Base-by-base conservation (phyloP, 305 asterid genomes). In the Plantago coronopus region DNA sequence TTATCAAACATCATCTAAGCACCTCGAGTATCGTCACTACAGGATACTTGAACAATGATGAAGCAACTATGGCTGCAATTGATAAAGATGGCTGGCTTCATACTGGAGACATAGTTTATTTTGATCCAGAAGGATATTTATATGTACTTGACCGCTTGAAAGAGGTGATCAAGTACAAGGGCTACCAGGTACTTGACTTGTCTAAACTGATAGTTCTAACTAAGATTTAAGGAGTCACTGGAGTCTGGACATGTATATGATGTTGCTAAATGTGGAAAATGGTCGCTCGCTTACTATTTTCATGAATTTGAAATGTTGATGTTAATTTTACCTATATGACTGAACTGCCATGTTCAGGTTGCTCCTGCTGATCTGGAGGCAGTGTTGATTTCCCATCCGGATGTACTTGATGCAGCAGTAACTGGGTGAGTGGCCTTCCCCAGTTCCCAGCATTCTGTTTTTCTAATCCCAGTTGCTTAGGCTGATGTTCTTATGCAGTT, bases 331-430 rank as follows among this genome's bases (percentile, higher is more conserved):
- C 43, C 58, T 40, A 44, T 10, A 31, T 65, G 67, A 45, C 31
- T 18, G 21, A 19, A 62, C 42, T 57, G 58, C 42, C 43, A 21
- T 61, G 44, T 40, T 69, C 87, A 89, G 95, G 75, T 87, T 65
- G 88, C 95, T 63, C 97, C 97, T 8, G 93, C 93, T 69, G 97
- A 89, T 79, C 79, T 89, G 29, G 97, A 89, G 71, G 75, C 88
- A 11, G 76, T 83, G 25, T 57, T 89, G 54, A 49, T 74, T 22
- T 66, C 85, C 59, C 93, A 89, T 69, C 87, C 96, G 0, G 83
- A 81, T 45, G 82, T 89, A 12, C 72, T 72, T 49, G 97, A 89
- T 72, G 95, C 77, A 14, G 97, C 93, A 57, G 93, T 89, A 50
- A 76, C 77, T 17, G 83, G 84, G 97, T 89, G 78, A 66, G 74